Evolutionary conservation across 495 filamentous ascomycete species (phyloP), one percentile per base, ranked within the genome.

Genomic region (Penicillium silybi): DNA sequence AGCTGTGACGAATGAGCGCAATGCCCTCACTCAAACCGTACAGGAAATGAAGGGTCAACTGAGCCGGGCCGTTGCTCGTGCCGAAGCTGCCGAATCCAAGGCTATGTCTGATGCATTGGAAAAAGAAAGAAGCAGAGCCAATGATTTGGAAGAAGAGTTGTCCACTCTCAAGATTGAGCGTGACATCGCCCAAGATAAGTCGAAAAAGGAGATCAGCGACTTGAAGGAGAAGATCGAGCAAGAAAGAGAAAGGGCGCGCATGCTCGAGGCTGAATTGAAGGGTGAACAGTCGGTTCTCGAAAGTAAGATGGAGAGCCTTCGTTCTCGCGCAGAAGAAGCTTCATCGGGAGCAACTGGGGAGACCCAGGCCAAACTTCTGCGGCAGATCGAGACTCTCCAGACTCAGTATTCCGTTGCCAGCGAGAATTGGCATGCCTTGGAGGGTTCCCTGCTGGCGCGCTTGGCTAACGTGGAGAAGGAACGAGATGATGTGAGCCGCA

Each of bases 351-450:
- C 82, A 37, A 80, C 80, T 6, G 87, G 90, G 6, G 91, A 97
- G 63, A 84, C 88, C 0, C 90, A 95, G 58, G 89, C 86, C 19
- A 96, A 97, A 64, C 76, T 99, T 19, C 74, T 97, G 18, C 83
- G 95, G 40, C 95, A 97, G 69, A 84, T 97, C 25, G 95, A 99
- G 75, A 97, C 89, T 2, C 71, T 99, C 44, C 95, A 97, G 70
- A 92, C 87, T 4, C 95, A 99, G 68, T 95, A 99, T 67, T 85
- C 90, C 0, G 83, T 90, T 44, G 93, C 95, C 2, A 92, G 88
- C 53, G 91, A 95, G 59, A 99, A 97, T 65, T 99, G 95, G 95
- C 91, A 97, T 53, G 88, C 90, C 0, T 88, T 97, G 41, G 92
- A 99, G 58, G 81, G 87, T 11, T 91, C 88, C 0, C 70, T 97